Evolutionary conservation across 257 asterid genomes (phyloP), one percentile per base, ranked within the genome.

Genomic region (Solanum chmielewskii): DNA sequence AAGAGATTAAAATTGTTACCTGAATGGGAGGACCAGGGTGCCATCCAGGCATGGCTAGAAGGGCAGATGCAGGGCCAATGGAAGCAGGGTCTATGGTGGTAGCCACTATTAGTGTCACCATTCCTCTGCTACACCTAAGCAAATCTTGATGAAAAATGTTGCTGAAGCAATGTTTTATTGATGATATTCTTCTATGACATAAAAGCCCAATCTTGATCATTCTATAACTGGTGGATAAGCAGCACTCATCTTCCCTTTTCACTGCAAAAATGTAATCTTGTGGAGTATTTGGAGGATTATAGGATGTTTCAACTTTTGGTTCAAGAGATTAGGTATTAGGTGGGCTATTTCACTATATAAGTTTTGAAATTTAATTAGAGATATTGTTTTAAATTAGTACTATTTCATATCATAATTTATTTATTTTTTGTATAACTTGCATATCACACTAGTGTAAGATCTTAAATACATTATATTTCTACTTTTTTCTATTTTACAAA

Each of bases 41-140:
- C 91, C 91, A 90, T 11, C 89, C 88, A 86, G 91, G 91, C 91
- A 90, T 90, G 42, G 92, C 89, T 62, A 90, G 33, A 47, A 90
- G 90, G 47, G 92, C 89, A 29, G 92, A 85, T 42, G 92, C 90
- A 21, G 91, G 92, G 69, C 90, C 91, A 84, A 90, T 75, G 56
- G 92, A 90, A 33, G 91, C 92, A 3, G 90, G 91, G 86, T 89
- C 92, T 4, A 45, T 70, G 80, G 91, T 86, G 88, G 91, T 89
- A 37, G 91, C 91, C 33, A 90, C 91, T 42, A 89, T 68, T 78
- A 90, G 35, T 23, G 90, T 87, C 90, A 90, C 91, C 91, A 90
- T 89, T 7, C 81, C 45, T 86, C 83, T 37, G 35, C 84, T 25
- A 86, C 37, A 41, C 7, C 56, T 41, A 11, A 42, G 16, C 9